phyloP scores from a whole-genome alignment of 352 stramenopile species.

The Plasmopara viticola region DNA sequence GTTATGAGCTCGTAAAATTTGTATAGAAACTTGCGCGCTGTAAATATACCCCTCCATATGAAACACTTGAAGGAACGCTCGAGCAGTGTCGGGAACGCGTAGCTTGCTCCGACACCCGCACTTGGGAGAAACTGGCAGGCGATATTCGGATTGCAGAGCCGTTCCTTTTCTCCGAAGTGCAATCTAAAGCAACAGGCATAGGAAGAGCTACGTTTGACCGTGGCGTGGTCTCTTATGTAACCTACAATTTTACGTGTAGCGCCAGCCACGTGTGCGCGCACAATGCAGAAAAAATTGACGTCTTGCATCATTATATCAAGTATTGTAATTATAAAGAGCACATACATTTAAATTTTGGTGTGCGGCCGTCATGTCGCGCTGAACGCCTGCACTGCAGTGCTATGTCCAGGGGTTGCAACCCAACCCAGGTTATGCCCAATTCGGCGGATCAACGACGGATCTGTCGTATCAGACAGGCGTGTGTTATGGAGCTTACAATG shows the following conservation, averaged over 20 bases:
- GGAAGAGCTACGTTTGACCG: too few species aligned
- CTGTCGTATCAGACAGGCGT: constrained; percentile 7
- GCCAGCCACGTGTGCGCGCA: too few species aligned
- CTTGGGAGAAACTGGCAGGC: constrained; percentile 4
- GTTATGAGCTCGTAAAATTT: too few species aligned
- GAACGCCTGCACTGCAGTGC: constrained; percentile 13
- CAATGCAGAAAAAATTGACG: too few species aligned
- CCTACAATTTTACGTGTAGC: too few species aligned
- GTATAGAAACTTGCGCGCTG: constrained; percentile 1
- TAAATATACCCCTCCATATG: too few species aligned
- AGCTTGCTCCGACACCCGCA: constrained; percentile 3
- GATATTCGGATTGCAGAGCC: background rate
- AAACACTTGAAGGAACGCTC: constrained; percentile 14
- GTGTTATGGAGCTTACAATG: background rate
- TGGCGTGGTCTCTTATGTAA: too few species aligned
- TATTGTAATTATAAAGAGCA: background rate
- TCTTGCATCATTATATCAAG: too few species aligned
- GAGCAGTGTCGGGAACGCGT: constrained; percentile 6
- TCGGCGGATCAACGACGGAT: constrained; percentile 7
- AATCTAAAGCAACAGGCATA: background rate
- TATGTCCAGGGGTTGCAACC: constrained; percentile 23
- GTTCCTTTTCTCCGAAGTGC: background rate
- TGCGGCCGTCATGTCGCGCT: constrained; percentile 14
- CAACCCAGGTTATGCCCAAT: constrained; percentile 13
- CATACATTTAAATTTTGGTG: background rate